Conservation (phyloP, 208 protist species). For the Leishmania amazonensis region DNA sequence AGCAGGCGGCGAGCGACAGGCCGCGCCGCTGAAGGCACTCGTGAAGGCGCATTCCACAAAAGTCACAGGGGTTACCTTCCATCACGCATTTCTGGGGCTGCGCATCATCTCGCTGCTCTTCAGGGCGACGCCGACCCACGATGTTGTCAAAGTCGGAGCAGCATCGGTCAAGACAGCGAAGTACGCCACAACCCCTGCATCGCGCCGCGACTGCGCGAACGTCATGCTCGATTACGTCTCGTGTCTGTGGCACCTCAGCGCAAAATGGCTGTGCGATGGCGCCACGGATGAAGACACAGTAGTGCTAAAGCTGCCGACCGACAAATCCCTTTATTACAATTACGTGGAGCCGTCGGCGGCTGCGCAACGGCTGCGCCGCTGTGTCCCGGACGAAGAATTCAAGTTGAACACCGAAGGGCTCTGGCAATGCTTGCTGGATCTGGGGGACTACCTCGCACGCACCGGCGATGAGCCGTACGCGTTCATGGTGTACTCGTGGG, state of each 20-base stretch:
- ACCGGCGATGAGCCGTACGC: slow-evolving; percentile 49
- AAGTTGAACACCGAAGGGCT: slow-evolving; percentile 56
- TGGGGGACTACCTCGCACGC: slow-evolving; percentile 52
- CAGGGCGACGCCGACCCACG: background rate
- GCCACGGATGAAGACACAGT: background rate
- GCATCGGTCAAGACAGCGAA: background rate
- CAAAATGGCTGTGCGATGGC: slow-evolving; percentile 8
- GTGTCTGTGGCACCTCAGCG: slow-evolving; percentile 53
- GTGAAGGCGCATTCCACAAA: slow-evolving; percentile 1
- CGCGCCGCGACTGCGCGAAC: slow-evolving; percentile 42
- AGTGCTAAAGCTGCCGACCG: slow-evolving; percentile 33
- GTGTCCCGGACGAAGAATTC: slow-evolving; percentile 37
- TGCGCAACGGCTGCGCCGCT: slow-evolving; percentile 25
- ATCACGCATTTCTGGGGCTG: slow-evolving; percentile 30
- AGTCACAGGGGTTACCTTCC: slow-evolving; percentile 14
- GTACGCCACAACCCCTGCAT: background rate
- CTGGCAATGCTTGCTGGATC: slow-evolving; percentile 54
- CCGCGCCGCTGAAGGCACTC: background rate
- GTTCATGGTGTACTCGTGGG: slow-evolving; percentile 67
- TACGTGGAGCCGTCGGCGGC: slow-evolving; percentile 32
- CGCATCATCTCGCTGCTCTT: slow-evolving; percentile 34
- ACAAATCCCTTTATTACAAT: slow-evolving; percentile 43
- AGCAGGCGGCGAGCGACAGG: background rate
- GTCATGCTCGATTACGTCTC: slow-evolving; percentile 75
- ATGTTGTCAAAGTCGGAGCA: background rate